Base-by-base conservation (phyloP, 2,329 filamentous ascomycete genomes). In the Clarireedia monteithiana region DNA sequence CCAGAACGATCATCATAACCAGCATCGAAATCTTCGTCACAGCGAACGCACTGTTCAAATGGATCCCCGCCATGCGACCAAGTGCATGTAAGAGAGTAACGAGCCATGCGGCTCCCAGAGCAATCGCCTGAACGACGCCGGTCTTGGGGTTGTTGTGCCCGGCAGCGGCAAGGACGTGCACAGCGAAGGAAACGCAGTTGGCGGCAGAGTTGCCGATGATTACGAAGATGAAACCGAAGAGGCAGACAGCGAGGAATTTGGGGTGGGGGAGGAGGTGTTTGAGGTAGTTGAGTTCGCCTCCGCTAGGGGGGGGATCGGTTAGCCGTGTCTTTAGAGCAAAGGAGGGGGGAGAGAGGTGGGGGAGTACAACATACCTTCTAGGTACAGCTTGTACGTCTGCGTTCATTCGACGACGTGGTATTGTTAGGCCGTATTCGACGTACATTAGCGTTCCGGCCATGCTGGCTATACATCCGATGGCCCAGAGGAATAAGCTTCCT, bases 401-500 rank as follows among this genome's bases (percentile, higher is more conserved):
- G 15, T 71, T 64, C 34, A 73, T 69, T 23, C 68, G 64, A 51
- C 73, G 73, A 20, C 74, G 69, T 10, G 75, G 75, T 34, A 75
- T 71, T 23, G 74, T 75, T n/a, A 78, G 68, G 2, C 76, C 75
- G 50, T 75, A 75, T 58, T 78, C 76, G n/a, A 77, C 65, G 56
- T 70, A 69, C n/a, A 71, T 46, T 38, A 56, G 38, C 5, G 57
- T 50, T 15, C 62, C 62, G 10, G 62, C 62, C 42, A 63, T 56
- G 3, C 55, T 56, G 17, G 53, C 48, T 38, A 74, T 59, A 20
- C 69, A 70, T 27, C 77, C 79, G 12, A 79, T 66, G 0, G 78
- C 72, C 80, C 80, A 83, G 9, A 83, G 69, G 26, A 80, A 69
- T 7, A 82, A 67, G 10, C 75, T 71, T 42, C 80, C 72, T 4